Percentiles rank a stretch among this genome's conserved stretches.
phyloP scores from a whole-genome alignment of 2,329 filamentous ascomycete species.

The Rhinocladiella similis region DNA sequence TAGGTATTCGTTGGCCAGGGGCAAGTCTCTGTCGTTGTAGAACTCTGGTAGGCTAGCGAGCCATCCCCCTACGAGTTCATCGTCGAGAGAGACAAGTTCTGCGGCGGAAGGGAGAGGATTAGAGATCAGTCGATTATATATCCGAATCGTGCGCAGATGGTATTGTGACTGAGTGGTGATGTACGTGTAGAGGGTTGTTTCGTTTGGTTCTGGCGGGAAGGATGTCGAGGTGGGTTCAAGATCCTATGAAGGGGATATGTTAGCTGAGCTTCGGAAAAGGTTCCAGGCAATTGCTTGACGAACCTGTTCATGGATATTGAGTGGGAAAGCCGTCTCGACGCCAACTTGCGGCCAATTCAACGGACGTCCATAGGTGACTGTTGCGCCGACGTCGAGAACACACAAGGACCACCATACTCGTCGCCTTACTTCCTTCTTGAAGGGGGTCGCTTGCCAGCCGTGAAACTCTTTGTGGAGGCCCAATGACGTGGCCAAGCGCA shows the following conservation, averaged over 20 bases:
- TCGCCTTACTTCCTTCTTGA: conserved; percentile 43
- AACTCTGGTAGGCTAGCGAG: conserved; percentile 43
- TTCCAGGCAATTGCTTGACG: background rate
- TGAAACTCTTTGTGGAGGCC: conserved; percentile 54
- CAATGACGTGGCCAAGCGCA: conserved; percentile 52
- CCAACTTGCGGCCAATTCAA: conserved; percentile 47
- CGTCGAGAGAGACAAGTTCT: conserved; percentile 42
- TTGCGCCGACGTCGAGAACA: conserved; percentile 55
- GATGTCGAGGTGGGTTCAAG: conserved; percentile 37
- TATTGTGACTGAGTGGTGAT: conserved; percentile 45
- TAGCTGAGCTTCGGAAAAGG: background rate
- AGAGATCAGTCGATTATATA: conserved; percentile 48
- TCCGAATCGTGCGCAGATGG: conserved; percentile 45
- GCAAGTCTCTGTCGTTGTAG: conserved; percentile 37
- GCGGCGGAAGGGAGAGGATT: conserved; percentile 42
- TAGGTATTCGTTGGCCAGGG: conserved; percentile 39
- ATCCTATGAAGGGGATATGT: conserved; percentile 19
- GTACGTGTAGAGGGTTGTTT: conserved; percentile 45
- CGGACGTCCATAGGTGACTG: conserved; percentile 52
- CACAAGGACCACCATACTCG: conserved; percentile 58
- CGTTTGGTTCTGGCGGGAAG: conserved; percentile 38
- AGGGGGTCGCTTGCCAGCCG: conserved; percentile 46
- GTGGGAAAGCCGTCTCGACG: conserved; percentile 23
- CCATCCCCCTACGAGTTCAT: conserved; percentile 44
- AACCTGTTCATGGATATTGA: conserved; percentile 26